A percentile compares a stretch with the other conserved stretches of the same genome.
phyloP scores from a whole-genome alignment of 192 early-diverging fungal genomes.

The Mortierella claussenii region DNA sequence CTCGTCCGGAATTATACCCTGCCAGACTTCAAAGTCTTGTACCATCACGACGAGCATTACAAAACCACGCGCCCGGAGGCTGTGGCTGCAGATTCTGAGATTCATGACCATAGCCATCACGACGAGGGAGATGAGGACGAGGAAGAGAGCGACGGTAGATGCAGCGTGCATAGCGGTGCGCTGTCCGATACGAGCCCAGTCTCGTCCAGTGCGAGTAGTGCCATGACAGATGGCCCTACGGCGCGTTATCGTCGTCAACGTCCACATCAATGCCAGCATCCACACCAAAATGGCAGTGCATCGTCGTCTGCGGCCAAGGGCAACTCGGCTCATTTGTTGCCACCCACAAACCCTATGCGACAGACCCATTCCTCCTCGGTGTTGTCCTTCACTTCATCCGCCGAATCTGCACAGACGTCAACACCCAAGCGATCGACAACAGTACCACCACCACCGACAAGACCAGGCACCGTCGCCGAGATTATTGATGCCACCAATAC shows the following conservation, averaged over 20 bases:
- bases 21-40: conserved; percentile 17
- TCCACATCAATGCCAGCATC: conserved; percentile 1
- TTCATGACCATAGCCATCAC: not conserved
- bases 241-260: not conserved
- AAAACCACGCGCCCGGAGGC: not conserved
- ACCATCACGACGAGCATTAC: not conserved
- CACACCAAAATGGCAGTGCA: not conserved
- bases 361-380: too few relatives aligned
- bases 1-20: conserved; percentile 37
- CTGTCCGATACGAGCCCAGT: conserved; percentile 2
- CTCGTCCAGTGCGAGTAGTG: conserved; percentile 2
- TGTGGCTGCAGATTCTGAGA: not conserved
- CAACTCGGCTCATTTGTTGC: too few relatives aligned
- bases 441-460: conserved; percentile 11
- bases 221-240: not conserved
- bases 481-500: conserved; percentile 40
- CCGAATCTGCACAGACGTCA: too few relatives aligned
- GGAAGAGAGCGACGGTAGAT: not conserved
- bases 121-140: not conserved
- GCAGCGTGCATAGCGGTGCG: conserved; percentile 4
- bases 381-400: too few relatives aligned
- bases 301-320: too few relatives aligned
- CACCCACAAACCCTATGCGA: too few relatives aligned
- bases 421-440: not conserved
- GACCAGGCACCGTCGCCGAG: conserved; percentile 39